phyloP scores from a whole-genome alignment of 306 rosid species.

The Corylus avellana region DNA sequence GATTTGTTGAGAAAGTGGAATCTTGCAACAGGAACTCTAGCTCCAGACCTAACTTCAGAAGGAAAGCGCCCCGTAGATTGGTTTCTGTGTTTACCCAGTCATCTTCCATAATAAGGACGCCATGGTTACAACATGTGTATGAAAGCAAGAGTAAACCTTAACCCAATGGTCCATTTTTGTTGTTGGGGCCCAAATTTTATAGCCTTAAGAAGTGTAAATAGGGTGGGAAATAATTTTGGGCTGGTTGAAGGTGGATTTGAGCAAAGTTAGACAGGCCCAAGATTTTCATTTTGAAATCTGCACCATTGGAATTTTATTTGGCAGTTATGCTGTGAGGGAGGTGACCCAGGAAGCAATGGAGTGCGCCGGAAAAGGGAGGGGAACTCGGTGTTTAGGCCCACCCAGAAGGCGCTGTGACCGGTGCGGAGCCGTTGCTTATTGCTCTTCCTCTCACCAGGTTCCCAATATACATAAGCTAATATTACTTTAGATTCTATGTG shows the following conservation, averaged over 20 bases:
- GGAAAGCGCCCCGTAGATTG: neutral
- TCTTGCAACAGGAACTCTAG: neutral
- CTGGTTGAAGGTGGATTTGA: neutral
- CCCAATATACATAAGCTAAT: neutral
- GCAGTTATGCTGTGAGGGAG: neutral
- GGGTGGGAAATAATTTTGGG: neutral
- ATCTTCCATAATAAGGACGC: neutral
- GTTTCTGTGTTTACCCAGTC: constrained; percentile 14
- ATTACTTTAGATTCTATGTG: neutral
- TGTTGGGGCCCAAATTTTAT: neutral
- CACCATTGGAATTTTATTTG: neutral
- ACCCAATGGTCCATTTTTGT: too few species aligned
- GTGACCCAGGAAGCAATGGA: constrained; percentile 44
- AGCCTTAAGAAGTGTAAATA: neutral
- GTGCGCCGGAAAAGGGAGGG: constrained; percentile 80
- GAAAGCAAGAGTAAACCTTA: neutral
- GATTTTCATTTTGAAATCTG: neutral
- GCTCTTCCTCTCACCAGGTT: constrained; percentile 85
- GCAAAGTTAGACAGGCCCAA: neutral
- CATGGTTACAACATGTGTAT: neutral
- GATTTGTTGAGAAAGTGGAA: constrained; percentile 19
- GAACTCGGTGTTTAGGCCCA: constrained; percentile 61
- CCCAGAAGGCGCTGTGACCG: constrained; percentile 63
- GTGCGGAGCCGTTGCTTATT: constrained; percentile 84
- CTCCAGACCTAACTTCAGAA: neutral